A percentile compares a stretch with the other conserved stretches of the same genome.
Evolutionary conservation across 495 filamentous ascomycete species (phyloP).

Genomic region (Lentithecium fluviatile): DNA sequence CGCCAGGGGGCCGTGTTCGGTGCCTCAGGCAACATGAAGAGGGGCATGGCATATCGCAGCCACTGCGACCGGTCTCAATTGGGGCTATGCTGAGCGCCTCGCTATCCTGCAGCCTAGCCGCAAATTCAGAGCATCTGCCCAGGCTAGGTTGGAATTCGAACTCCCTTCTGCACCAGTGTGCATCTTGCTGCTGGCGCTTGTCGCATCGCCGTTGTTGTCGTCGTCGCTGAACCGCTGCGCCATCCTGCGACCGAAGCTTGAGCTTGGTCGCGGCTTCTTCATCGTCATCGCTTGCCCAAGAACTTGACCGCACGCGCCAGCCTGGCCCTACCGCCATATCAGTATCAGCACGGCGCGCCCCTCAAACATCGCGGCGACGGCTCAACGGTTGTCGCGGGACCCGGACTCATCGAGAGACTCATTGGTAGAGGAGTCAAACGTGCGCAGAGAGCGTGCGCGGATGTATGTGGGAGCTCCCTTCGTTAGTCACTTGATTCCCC

Average conservation of each 20-base stretch:
- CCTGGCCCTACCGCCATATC: background rate
- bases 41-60: no score
- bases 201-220: constrained; percentile 18
- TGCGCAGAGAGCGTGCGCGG: constrained; percentile 25
- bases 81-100: no score
- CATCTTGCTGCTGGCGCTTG: constrained; percentile 12
- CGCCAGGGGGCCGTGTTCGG: no score
- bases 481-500: constrained; percentile 9
- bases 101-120: constrained; percentile 31
- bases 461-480: constrained; percentile 29
- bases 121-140: background rate
- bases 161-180: background rate
- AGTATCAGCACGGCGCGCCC: background rate
- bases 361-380: background rate
- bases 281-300: background rate
- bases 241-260: background rate
- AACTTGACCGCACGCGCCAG: background rate
- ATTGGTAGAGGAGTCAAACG: background rate
- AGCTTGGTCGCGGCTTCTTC: background rate
- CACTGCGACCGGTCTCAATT: no score
- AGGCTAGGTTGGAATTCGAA: constrained; percentile 16
- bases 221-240: constrained; percentile 25
- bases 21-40: constrained; percentile 15
- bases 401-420: background rate
- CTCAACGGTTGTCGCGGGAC: constrained; percentile 7